Evolutionary conservation across 208 protist genomes (phyloP).

Genomic region (Crithidia acanthocephali): DNA sequence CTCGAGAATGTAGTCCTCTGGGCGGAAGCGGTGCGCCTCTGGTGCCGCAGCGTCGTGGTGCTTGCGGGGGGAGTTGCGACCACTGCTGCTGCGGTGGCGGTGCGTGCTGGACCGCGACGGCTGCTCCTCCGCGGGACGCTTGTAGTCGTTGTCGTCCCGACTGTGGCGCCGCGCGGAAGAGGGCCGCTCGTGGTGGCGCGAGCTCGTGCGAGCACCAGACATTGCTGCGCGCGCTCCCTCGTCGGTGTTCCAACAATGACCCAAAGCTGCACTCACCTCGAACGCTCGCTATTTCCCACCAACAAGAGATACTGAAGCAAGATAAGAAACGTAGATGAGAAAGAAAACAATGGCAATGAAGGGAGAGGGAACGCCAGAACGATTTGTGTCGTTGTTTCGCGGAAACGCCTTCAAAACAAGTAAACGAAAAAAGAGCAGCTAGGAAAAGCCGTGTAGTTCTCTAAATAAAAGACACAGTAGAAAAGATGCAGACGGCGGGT

Average conservation of each 20-base stretch:
- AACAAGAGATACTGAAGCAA: no score
- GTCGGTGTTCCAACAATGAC: no score
- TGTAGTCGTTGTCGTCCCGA: slow-evolving; percentile 14
- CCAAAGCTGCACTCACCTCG: no score
- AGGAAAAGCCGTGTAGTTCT: no score
- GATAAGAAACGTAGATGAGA: no score
- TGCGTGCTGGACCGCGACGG: slow-evolving; percentile 15
- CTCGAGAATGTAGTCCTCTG: slow-evolving; percentile 23
- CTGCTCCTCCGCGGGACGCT: not conserved
- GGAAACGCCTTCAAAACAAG: no score
- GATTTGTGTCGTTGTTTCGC: no score
- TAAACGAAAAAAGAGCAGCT: no score
- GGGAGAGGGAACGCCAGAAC: no score
- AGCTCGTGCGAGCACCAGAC: slow-evolving; percentile 15
- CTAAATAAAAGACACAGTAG: slow-evolving; percentile 4
- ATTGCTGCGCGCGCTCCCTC: not conserved
- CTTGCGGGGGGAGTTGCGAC: slow-evolving; percentile 15
- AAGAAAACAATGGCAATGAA: no score
- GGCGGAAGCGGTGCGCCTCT: slow-evolving; percentile 11
- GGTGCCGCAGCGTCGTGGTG: not conserved
- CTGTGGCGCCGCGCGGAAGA: slow-evolving; percentile 15
- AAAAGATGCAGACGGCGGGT: not conserved
- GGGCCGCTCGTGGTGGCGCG: slow-evolving; percentile 22
- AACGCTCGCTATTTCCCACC: no score
- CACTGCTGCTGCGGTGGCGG: slow-evolving; percentile 28